Percentiles rank a stretch among this genome's conserved stretches.
Evolutionary conservation across 2,329 filamentous ascomycete species (phyloP).

Genomic region (Neurospora sp.): DNA sequence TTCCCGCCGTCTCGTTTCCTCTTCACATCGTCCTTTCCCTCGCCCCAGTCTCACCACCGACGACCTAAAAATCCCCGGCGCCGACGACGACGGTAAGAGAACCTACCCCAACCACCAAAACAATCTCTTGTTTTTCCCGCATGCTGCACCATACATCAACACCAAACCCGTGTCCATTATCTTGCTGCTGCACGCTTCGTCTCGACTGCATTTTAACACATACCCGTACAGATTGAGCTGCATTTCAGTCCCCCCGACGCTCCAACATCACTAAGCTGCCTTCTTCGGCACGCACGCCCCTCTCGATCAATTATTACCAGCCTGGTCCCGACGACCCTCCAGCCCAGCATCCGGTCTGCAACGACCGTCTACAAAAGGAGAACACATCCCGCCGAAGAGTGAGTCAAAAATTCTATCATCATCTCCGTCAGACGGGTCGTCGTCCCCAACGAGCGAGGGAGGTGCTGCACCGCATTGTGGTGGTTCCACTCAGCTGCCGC

Average conservation of each 20-base stretch:
- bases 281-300: background rate
- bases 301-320: background rate
- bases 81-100: background rate
- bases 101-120: background rate
- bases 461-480: background rate
- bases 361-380: background rate
- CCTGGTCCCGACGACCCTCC: background rate
- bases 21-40: background rate
- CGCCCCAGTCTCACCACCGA: background rate
- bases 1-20: background rate
- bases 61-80: background rate
- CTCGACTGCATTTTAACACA: background rate
- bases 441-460: background rate
- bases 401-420: background rate
- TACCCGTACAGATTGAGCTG: background rate
- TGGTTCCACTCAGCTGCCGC: background rate
- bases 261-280: background rate
- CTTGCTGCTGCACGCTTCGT: background rate
- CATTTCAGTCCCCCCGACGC: background rate
- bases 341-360: background rate
- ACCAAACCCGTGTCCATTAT: background rate
- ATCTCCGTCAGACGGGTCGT: background rate
- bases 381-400: background rate
- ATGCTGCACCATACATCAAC: background rate
- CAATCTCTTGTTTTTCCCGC: background rate